These are phyloP conservation scores for Eucommia ulmoides DNA, from an alignment of 257 asterid species.

Conservation along the genomic window DNA sequence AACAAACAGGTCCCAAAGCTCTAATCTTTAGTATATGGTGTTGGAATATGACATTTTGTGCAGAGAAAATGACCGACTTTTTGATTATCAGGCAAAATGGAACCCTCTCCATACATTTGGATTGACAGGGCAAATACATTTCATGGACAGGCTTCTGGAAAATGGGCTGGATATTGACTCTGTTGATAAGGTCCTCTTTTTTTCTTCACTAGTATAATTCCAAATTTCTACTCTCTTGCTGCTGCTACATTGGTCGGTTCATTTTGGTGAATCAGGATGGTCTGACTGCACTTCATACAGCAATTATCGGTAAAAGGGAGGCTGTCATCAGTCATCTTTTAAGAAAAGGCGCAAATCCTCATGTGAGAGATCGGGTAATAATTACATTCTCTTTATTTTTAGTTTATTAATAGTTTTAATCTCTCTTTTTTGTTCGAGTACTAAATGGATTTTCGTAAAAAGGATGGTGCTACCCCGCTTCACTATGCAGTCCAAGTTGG, in stretches of 20 bases:
- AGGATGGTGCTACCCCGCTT: constrained; percentile 88
- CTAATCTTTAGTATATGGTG: too few species aligned
- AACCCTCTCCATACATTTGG: constrained; percentile 75
- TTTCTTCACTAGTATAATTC: too few species aligned
- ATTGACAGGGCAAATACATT: constrained; percentile 70
- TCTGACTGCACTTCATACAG: constrained; percentile 75
- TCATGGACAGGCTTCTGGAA: constrained; percentile 61
- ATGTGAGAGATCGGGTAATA: constrained; percentile 60
- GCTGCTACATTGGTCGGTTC: neutral
- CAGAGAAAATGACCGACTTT: too few species aligned
- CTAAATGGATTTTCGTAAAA: too few species aligned
- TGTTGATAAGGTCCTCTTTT: constrained; percentile 66
- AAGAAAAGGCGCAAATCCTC: constrained; percentile 78
- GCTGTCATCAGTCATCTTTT: constrained; percentile 90
- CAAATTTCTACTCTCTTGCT: too few species aligned
- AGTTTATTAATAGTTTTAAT: too few species aligned
- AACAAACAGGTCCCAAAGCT: too few species aligned
- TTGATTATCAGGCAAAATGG: constrained; percentile 51
- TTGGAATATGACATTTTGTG: too few species aligned
- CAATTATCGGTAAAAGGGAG: constrained; percentile 78
- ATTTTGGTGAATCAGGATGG: constrained; percentile 55
- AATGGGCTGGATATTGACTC: constrained; percentile 37
- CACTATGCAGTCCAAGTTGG: constrained; percentile 97
- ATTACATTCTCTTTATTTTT: neutral
- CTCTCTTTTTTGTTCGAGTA: constrained; percentile 7